Conservation (phyloP, 164 flowering plant species). For the Aristolochia fimbriata region DNA sequence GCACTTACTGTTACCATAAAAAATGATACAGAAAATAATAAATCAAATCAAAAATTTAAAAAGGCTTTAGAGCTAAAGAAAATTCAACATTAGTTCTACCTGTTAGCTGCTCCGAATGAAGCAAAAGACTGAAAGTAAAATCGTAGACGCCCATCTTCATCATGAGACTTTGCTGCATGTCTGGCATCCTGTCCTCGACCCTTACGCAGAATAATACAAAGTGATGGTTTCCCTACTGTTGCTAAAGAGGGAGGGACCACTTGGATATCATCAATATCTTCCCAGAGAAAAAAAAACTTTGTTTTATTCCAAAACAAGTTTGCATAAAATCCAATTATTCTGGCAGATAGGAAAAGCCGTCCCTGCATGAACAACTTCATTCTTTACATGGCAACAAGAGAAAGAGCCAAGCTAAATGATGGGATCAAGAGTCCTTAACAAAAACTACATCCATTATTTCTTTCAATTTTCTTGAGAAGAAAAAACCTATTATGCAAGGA, state of each 20-base stretch:
- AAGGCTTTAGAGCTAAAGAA: no score
- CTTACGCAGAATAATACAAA: constrained; percentile 44
- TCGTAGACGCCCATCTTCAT: constrained; percentile 70
- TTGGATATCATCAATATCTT: constrained; percentile 71
- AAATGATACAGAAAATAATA: no score
- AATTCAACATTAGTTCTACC: constrained; percentile 24
- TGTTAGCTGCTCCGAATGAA: constrained; percentile 59
- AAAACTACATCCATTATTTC: no score
- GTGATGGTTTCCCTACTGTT: constrained; percentile 65
- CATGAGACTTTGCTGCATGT: constrained; percentile 71
- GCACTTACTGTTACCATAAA: no score
- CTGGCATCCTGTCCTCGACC: constrained; percentile 66
- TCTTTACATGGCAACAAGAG: neutral
- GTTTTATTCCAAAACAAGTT: constrained; percentile 76
- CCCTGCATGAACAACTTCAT: constrained; percentile 39
- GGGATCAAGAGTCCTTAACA: no score
- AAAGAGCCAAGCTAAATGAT: neutral
- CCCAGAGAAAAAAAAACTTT: constrained; percentile 77
- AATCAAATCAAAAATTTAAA: no score
- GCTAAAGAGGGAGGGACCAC: constrained; percentile 54
- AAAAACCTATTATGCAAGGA: no score
- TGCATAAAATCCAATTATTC: constrained; percentile 74
- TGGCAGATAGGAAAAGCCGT: constrained; percentile 61
- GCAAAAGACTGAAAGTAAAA: constrained; percentile 70
- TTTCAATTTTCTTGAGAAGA: no score